Evolutionary conservation across 2,329 filamentous ascomycete genomes (phyloP), one percentile per base, ranked within the genome.

Genomic region (Beauveria sp.): DNA sequence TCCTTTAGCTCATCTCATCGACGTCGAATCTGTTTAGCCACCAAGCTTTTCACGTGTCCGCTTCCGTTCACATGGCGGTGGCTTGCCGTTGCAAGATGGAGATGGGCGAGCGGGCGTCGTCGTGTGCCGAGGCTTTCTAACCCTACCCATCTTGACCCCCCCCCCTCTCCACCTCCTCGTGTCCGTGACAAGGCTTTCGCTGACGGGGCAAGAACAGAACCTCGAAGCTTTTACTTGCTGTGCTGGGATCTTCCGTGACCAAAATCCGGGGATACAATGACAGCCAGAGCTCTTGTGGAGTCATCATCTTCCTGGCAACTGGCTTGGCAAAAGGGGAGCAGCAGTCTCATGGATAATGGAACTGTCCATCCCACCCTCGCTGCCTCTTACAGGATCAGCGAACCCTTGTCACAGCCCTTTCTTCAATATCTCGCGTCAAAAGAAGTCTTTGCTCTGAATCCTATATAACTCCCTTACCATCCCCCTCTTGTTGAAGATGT

Each of bases 31-130:
- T 12, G 18, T 18, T 8, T 2, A 26, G 20, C 26, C 28, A 42
- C 18, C 28, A 3, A 6, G 22, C 1, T n/a, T 8, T 26, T 20
- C 22, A 24, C 40, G 3, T 9, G 8, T 20, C 20, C n/a, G 4
- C 24, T n/a, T 42, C 54, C 42, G 18, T 58, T 58, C 46, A 58
- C 56, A 58, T 58, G 56, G 56, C 30, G n/a, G 43, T 49, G 43
- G 54, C 54, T 47, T 34, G 8, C 14, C 20, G 24, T 16, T 28
- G 16, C 6, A 6, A 42, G 16, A 42, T 42, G 24, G 24, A 28
- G 26, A 28, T 7, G 46, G 6, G 46, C 24, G 14, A 50, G 26
- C 26, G 26, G 26, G 10, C 16, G 6, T 50, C 54, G 43, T 57
- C 54, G 28, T n/a, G 38, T 59, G 58, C 58, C 58, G 58, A 60